phyloP scores from a whole-genome alignment of 192 early-diverging fungal genomes.

The Phycomyces nitens region DNA sequence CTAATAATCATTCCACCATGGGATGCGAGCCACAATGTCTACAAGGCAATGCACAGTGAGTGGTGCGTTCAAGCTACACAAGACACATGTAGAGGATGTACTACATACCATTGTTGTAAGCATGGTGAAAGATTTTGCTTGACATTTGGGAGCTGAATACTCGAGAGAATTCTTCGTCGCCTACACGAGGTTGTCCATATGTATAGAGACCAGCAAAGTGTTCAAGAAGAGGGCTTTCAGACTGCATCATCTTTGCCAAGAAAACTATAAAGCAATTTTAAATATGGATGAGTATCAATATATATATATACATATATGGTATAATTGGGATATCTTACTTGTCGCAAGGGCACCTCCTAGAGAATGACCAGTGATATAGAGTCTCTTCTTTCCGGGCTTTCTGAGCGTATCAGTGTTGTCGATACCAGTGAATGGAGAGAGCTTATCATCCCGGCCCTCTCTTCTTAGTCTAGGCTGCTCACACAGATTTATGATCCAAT shows the following conservation, averaged over 20 bases:
- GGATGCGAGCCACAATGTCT: conserved; percentile 22
- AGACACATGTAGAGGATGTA: background rate
- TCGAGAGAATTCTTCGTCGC: conserved; percentile 49
- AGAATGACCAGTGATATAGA: conserved; percentile 51
- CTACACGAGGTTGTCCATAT: conserved; percentile 48
- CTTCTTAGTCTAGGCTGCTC: conserved; percentile 5
- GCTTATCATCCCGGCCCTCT: background rate
- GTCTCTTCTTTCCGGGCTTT: conserved; percentile 35
- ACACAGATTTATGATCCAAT: conserved; percentile 25
- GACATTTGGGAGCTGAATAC: conserved; percentile 42
- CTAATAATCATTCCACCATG: conserved; percentile 12
- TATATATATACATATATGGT: background rate
- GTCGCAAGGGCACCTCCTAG: conserved; percentile 49
- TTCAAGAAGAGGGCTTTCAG: conserved; percentile 42
- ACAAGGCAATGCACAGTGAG: background rate
- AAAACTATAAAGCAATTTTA: conserved; percentile 45
- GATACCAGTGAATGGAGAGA: background rate
- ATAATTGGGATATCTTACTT: no score
- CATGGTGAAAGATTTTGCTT: conserved; percentile 55
- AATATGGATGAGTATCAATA: background rate
- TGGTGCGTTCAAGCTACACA: background rate
- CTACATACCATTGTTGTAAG: conserved; percentile 47
- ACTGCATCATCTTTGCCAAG: conserved; percentile 50
- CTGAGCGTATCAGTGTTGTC: conserved; percentile 6
- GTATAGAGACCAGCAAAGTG: conserved; percentile 54